Evolutionary conservation across 1,284 basidiomycete species (phyloP).

Genomic region (Fomitopsis pinicola): DNA sequence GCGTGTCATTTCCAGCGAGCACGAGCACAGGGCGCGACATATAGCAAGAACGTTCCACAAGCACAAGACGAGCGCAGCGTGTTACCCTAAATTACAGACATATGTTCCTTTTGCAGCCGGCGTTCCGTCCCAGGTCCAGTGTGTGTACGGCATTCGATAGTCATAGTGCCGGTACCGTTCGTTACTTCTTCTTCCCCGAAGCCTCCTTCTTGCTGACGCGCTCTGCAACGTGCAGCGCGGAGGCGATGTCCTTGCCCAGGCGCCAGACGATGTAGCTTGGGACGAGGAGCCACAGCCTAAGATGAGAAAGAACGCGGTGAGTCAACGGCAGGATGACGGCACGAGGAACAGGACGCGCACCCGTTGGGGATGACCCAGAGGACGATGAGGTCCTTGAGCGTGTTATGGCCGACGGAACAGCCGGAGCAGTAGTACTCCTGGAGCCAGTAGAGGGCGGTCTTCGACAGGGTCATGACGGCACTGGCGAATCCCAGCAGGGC

Average conservation of each 20-base stretch:
- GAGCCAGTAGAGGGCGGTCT: slow-evolving; percentile 80
- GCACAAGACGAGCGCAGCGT: background rate
- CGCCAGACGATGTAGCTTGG: slow-evolving; percentile 54
- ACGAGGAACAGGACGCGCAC: slow-evolving; percentile 39
- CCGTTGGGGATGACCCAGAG: slow-evolving; percentile 79
- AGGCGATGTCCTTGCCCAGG: slow-evolving; percentile 54
- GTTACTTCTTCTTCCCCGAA: slow-evolving; percentile 21
- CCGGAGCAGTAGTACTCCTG: slow-evolving; percentile 73
- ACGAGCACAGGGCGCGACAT: background rate
- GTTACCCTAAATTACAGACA: slow-evolving; percentile 1
- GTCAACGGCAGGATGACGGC: background rate
- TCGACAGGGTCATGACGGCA: slow-evolving; percentile 75
- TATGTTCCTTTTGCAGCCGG: background rate
- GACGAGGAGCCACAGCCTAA: slow-evolving; percentile 69
- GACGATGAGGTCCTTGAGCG: slow-evolving; percentile 43
- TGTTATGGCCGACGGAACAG: slow-evolving; percentile 78
- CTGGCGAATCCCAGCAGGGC: slow-evolving; percentile 74
- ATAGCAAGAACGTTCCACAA: background rate
- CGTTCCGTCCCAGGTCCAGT: background rate
- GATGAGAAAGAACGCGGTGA: background rate
- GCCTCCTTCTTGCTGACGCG: slow-evolving; percentile 21
- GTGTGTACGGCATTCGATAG: background rate
- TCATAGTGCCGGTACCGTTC: background rate
- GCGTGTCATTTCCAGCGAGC: background rate
- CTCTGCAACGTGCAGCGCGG: slow-evolving; percentile 38